phyloP scores from a whole-genome alignment of 2,329 filamentous ascomycete species.

The Diaporthe sp. region DNA sequence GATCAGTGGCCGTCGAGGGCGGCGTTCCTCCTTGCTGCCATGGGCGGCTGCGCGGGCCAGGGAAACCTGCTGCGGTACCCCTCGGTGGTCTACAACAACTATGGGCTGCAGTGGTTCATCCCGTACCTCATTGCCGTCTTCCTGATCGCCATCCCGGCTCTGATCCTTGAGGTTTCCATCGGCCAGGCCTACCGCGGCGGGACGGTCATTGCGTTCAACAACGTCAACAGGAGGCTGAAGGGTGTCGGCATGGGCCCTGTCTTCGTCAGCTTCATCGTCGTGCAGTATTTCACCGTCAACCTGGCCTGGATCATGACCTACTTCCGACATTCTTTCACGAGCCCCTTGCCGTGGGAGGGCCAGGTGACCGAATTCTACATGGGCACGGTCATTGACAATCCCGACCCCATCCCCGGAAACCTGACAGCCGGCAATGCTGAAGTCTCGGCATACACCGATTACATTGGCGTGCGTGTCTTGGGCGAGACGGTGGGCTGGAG shows the following conservation, averaged over 20 bases:
- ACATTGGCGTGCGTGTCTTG: slow-evolving; percentile 59
- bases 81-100: slow-evolving; percentile 70
- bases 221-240: slow-evolving; percentile 64
- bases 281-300: slow-evolving; percentile 68
- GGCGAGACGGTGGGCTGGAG: slow-evolving; percentile 71
- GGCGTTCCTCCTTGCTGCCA: slow-evolving; percentile 68
- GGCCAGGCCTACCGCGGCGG: slow-evolving; percentile 74
- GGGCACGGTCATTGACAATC: slow-evolving; percentile 60
- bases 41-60: slow-evolving; percentile 70
- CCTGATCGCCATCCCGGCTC: slow-evolving; percentile 66
- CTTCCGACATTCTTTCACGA: slow-evolving; percentile 67
- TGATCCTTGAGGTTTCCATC: slow-evolving; percentile 74
- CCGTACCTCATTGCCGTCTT: slow-evolving; percentile 68
- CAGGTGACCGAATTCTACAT: slow-evolving; percentile 64
- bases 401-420: slow-evolving; percentile 55
- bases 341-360: slow-evolving; percentile 66
- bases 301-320: slow-evolving; percentile 71
- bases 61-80: slow-evolving; percentile 70
- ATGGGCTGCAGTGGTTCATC: slow-evolving; percentile 71
- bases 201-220: slow-evolving; percentile 66
- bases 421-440: slow-evolving; percentile 52
- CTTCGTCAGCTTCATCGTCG: slow-evolving; percentile 67
- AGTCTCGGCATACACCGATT: slow-evolving; percentile 59
- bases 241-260: slow-evolving; percentile 66
- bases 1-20: slow-evolving; percentile 69